These are phyloP conservation scores for Mesotaenium endlicherianum DNA, from an alignment of 139 green algal genomes.

Conservation along the genomic window DNA sequence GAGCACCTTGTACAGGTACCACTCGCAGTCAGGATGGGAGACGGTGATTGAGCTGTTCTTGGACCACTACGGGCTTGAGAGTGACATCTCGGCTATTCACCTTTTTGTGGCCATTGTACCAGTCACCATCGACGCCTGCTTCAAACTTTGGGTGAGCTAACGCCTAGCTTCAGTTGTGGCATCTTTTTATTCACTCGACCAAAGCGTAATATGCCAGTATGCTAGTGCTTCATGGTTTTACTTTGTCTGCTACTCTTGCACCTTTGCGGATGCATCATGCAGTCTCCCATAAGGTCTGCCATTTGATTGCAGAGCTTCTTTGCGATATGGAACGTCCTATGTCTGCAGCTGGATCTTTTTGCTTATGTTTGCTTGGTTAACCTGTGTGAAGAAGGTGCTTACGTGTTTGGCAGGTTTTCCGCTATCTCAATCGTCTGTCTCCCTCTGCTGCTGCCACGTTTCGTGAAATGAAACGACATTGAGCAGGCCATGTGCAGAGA, in stretches of 20 bases:
- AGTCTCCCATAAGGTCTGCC: too few relatives aligned
- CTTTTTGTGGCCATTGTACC: slow-evolving; percentile 49
- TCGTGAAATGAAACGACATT: slow-evolving; percentile 39
- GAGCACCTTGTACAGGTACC: slow-evolving; percentile 42
- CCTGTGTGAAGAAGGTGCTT: too few relatives aligned
- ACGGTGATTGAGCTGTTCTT: slow-evolving; percentile 46
- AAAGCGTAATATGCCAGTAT: not conserved
- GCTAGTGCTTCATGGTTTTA: not conserved
- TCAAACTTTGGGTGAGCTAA: slow-evolving; percentile 51
- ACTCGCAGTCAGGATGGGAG: slow-evolving; percentile 41
- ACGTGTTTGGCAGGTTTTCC: slow-evolving; percentile 29
- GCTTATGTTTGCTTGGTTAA: too few relatives aligned
- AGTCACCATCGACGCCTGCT: slow-evolving; percentile 51
- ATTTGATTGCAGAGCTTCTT: too few relatives aligned
- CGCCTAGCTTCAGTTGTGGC: not conserved
- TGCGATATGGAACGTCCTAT: too few relatives aligned
- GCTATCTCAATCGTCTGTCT: slow-evolving; percentile 28
- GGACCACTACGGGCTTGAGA: slow-evolving; percentile 43
- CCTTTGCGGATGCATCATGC: not conserved
- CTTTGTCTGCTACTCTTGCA: not conserved
- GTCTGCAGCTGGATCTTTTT: too few relatives aligned
- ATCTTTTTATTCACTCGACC: not conserved
- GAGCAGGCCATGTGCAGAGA: too few relatives aligned
- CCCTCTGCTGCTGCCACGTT: slow-evolving; percentile 43
- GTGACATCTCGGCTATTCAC: slow-evolving; percentile 30